Conservation (phyloP, 495 filamentous ascomycete species). For the Lophium mytilinum region DNA sequence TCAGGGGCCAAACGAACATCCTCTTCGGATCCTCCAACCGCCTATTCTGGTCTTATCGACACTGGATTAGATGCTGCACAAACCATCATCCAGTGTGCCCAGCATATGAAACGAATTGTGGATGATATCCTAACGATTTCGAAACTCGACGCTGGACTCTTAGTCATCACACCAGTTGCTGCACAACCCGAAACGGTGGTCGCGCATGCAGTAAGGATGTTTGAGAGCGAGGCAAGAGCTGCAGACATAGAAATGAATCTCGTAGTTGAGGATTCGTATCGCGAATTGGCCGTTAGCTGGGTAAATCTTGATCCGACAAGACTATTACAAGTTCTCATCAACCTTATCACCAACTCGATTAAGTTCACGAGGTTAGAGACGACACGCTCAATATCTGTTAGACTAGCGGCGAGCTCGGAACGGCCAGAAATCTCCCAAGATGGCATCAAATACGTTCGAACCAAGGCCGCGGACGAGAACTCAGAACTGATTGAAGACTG, state of each 20-base stretch:
- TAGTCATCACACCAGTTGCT: slow-evolving; percentile 21
- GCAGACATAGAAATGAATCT: slow-evolving; percentile 17
- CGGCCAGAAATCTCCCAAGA: slow-evolving; percentile 3
- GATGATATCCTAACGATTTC: slow-evolving; percentile 30
- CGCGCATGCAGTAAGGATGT: slow-evolving; percentile 22
- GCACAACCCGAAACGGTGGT: slow-evolving; percentile 15
- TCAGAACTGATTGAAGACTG: slow-evolving; percentile 19
- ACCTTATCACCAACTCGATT: slow-evolving; percentile 69
- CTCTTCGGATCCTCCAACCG: not conserved
- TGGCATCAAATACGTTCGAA: slow-evolving; percentile 10
- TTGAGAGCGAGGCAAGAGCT: slow-evolving; percentile 18
- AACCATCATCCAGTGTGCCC: slow-evolving; percentile 25
- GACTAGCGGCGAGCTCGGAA: slow-evolving; percentile 5
- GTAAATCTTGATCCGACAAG: slow-evolving; percentile 22
- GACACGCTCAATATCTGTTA: slow-evolving; percentile 17
- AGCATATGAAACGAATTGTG: slow-evolving; percentile 27
- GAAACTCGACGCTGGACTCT: slow-evolving; percentile 26
- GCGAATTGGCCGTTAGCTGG: slow-evolving; percentile 11
- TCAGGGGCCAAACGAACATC: not conserved
- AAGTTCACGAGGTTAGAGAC: slow-evolving; percentile 50
- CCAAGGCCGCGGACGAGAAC: slow-evolving; percentile 4
- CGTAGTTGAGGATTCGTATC: slow-evolving; percentile 9
- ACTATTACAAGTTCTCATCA: slow-evolving; percentile 43
- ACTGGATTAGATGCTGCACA: slow-evolving; percentile 19
- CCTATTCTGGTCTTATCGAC: slow-evolving; percentile 1